Conservation (phyloP, 1,284 basidiomycete species). For the Tilletia horrida region DNA sequence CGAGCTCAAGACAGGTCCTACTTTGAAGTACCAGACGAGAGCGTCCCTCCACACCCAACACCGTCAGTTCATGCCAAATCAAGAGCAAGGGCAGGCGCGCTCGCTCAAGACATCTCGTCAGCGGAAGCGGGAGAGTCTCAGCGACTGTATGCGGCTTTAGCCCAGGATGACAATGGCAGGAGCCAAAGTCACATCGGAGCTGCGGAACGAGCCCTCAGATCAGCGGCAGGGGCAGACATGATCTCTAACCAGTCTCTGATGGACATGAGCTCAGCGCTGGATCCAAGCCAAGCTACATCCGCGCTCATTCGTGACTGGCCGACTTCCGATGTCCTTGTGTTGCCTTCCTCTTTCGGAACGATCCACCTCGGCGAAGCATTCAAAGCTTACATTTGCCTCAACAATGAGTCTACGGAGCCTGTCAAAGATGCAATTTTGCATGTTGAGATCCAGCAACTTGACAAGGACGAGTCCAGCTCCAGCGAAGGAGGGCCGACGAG, state of each 20-base stretch:
- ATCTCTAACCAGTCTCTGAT: slow-evolving; percentile 18
- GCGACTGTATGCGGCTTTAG: slow-evolving; percentile 4
- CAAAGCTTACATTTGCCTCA: slow-evolving; percentile 45
- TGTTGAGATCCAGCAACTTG: slow-evolving; percentile 46
- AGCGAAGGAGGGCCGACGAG: slow-evolving; percentile 23
- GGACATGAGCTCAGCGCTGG: not conserved
- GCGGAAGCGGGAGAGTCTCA: slow-evolving; percentile 3
- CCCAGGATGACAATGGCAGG: not conserved
- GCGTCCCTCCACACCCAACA: not conserved
- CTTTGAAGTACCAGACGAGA: slow-evolving; percentile 25
- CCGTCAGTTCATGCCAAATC: not conserved
- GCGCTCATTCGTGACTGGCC: slow-evolving; percentile 22
- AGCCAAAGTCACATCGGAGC: slow-evolving; percentile 3
- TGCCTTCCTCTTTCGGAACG: slow-evolving; percentile 40
- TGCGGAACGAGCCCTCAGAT: not conserved
- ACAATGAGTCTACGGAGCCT: slow-evolving; percentile 37
- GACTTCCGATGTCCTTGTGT: slow-evolving; percentile 24
- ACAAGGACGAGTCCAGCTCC: not conserved
- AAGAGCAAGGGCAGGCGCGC: not conserved
- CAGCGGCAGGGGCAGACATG: slow-evolving; percentile 2
- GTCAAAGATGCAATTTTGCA: slow-evolving; percentile 35
- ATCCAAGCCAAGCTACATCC: not conserved
- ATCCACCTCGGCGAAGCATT: slow-evolving; percentile 51
- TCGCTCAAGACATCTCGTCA: slow-evolving; percentile 10
- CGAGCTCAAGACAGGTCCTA: slow-evolving; percentile 29